Base-by-base conservation (phyloP, 177 flowering plant species). In the Vitis hybrid region DNA sequence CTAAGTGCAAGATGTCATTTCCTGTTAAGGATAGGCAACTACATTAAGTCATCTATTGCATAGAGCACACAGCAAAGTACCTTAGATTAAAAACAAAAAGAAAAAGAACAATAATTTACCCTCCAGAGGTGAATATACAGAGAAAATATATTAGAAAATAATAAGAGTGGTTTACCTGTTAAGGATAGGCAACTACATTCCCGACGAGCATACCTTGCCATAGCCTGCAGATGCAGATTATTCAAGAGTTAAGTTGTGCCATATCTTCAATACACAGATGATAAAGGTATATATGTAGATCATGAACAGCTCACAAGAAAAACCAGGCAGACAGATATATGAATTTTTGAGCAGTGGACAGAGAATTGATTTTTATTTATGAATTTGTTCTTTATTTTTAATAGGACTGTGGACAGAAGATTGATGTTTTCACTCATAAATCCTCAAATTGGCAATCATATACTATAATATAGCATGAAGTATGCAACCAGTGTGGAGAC, bases 201-300 rank as follows among this genome's bases (percentile, higher is more conserved):
- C 51, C 89, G 79, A 12, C 90, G 92, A 74, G 80, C 82, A 81
- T 94, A 92, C 73, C 97, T 89, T 18, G 97, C 74, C 90, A 94
- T 80, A 70, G 95, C 97, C 97, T 94, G 83, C 75, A 82, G 62
- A 74, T 5, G 71, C 30, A 26, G 45, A 39, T 39, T 51, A 17
- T 54, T 12, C 17, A 30, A 56, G 34, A 13, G 45, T 58, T 59
- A 2, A 68, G 61, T 51, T 11, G 11, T 6, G 13, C 39, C 65
- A 65, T 52, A 55, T 10, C 48, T 51, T 11, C 56, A 13, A 57
- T 48, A 8, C 6, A n/a, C 9, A 11, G 45, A 19, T 6, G 59
- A 18, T 32, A 61, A 48, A 21, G 52, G 13, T 12, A 64, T 32
- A 23, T 57, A 17, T 59, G 3, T 59, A 39, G 19, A 39, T 34